A percentile compares a stretch with the other conserved stretches of the same genome.
phyloP scores from a whole-genome alignment of 2,329 filamentous ascomycete species.

The Fusarium sacchari region DNA sequence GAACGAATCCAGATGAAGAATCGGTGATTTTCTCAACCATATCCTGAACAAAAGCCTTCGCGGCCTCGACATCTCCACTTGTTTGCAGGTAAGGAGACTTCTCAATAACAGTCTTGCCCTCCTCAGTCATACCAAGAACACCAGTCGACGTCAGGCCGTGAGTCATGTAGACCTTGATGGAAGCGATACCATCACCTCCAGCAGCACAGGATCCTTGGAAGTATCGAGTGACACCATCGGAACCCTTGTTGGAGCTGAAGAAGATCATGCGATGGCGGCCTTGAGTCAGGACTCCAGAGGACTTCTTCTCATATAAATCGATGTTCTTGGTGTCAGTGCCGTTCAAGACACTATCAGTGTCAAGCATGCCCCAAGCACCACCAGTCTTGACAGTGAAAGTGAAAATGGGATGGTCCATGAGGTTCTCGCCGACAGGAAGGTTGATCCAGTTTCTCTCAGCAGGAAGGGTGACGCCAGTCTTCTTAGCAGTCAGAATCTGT shows the following conservation, averaged over 20 bases:
- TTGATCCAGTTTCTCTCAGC: constrained; percentile 62
- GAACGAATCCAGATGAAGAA: constrained; percentile 13
- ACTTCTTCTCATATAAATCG: constrained; percentile 67
- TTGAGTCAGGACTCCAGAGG: constrained; percentile 70
- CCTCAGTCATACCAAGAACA: constrained; percentile 66
- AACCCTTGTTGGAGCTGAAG: constrained; percentile 63
- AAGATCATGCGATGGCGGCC: constrained; percentile 69
- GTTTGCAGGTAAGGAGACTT: constrained; percentile 69
- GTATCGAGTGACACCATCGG: constrained; percentile 69
- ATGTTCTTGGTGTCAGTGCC: constrained; percentile 64
- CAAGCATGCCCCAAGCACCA: constrained; percentile 2
- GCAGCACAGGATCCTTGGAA: constrained; percentile 74
- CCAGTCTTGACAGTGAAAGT: constrained; percentile 39
- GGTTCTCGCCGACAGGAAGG: constrained; percentile 65
- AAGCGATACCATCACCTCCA: constrained; percentile 64
- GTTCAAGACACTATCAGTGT: constrained; percentile 58
- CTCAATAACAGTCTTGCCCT: constrained; percentile 67
- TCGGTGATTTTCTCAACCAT: constrained; percentile 62
- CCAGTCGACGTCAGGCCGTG: constrained; percentile 70
- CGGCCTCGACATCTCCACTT: constrained; percentile 68
- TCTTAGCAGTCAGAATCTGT: constrained; percentile 62
- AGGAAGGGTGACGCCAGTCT: constrained; percentile 63
- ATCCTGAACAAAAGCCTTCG: constrained; percentile 71
- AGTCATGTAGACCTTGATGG: constrained; percentile 69
- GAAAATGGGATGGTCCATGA: constrained; percentile 63